phyloP scores from a whole-genome alignment of 2,329 filamentous ascomycete species.

The Parastagonospora nodorum region DNA sequence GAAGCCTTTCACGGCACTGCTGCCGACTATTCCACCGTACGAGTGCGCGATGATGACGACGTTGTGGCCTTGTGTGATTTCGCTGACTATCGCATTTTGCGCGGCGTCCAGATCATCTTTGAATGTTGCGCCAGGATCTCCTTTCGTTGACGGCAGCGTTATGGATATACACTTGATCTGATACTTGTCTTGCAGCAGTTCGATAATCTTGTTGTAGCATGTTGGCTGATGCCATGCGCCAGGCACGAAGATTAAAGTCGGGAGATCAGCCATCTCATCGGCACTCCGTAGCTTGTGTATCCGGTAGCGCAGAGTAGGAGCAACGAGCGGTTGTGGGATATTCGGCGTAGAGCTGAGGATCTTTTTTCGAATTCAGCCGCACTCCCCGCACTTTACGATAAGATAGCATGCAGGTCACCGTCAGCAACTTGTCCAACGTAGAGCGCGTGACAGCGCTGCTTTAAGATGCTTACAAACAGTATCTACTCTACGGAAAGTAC shows the following conservation, averaged over 20 bases:
- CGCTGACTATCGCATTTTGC: constrained; percentile 5
- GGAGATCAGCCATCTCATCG: too few species aligned
- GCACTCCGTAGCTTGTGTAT: too few species aligned
- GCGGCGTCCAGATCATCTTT: constrained; percentile 19
- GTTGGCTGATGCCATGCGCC: constrained; percentile 20
- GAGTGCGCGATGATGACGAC: constrained; percentile 57
- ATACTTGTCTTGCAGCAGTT: constrained; percentile 5
- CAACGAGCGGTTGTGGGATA: too few species aligned
- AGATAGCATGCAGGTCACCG: too few species aligned
- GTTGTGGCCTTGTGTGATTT: constrained; percentile 30
- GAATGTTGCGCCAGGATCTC: constrained; percentile 14
- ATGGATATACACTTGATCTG: constrained; percentile 8
- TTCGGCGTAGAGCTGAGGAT: too few species aligned
- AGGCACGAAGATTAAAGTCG: constrained; percentile 14
- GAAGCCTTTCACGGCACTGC: constrained; percentile 54
- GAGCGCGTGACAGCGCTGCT: too few species aligned
- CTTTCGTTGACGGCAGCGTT: constrained; percentile 13
- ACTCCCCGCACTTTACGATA: too few species aligned
- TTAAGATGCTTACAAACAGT: too few species aligned
- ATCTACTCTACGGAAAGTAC: too few species aligned
- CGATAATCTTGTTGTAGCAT: constrained; percentile 15
- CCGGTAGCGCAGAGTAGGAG: too few species aligned
- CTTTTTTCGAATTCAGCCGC: too few species aligned
- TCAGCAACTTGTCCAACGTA: too few species aligned
- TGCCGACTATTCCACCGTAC: constrained; percentile 55